Conservation (phyloP, 2,329 filamentous ascomycete species). For the Metarhizium album region DNA sequence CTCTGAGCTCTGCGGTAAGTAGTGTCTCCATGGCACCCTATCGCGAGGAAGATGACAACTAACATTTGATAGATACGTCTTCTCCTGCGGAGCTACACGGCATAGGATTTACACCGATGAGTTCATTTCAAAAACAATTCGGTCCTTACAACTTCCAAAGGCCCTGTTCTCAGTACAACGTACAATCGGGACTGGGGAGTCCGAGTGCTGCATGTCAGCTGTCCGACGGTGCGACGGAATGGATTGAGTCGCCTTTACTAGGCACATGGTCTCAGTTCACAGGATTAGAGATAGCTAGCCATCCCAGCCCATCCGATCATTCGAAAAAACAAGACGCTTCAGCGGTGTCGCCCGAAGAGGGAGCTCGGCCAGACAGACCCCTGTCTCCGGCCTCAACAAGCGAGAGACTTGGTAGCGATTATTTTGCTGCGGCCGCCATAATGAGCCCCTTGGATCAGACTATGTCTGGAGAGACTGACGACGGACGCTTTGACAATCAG, state of each 20-base stretch:
- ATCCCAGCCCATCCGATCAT: no score
- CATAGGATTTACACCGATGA: conserved; percentile 14
- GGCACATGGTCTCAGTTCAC: background rate
- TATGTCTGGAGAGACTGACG: background rate
- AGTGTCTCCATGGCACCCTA: background rate
- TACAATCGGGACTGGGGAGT: background rate
- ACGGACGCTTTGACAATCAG: background rate
- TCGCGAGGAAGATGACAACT: background rate
- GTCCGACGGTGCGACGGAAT: background rate
- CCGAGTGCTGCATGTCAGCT: background rate
- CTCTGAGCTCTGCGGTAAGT: conserved; percentile 37
- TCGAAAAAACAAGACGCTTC: background rate
- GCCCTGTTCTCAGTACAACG: background rate
- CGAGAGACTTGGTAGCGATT: background rate
- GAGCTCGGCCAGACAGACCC: background rate
- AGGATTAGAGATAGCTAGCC: background rate
- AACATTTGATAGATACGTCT: conserved; percentile 29
- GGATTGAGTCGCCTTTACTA: conserved; percentile 6
- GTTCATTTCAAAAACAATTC: background rate
- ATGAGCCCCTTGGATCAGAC: background rate
- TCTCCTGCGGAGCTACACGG: conserved; percentile 33
- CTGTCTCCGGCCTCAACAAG: background rate
- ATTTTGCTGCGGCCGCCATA: background rate
- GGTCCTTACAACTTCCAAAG: background rate
- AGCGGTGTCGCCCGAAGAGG: background rate